phyloP scores from a whole-genome alignment of 1,284 basidiomycete species.

The Ustilago trichophora region DNA sequence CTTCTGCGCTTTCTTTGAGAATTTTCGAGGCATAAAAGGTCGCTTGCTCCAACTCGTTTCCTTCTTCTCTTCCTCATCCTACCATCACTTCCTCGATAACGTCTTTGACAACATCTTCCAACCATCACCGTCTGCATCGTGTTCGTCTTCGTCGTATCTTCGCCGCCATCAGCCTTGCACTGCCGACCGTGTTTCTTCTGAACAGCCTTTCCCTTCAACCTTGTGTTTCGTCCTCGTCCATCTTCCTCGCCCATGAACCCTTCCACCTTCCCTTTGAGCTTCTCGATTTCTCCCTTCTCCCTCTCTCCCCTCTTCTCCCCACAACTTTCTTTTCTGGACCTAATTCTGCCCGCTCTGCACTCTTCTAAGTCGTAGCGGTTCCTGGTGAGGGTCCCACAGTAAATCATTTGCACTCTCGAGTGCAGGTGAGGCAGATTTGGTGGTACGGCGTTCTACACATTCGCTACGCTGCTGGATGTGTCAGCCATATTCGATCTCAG shows the following conservation, averaged over 20 bases:
- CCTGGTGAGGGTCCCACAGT: constrained; percentile 53
- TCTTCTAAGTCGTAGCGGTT: constrained; percentile 51
- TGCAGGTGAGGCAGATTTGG: constrained; percentile 13
- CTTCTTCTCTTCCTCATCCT: no score
- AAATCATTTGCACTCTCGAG: constrained; percentile 12
- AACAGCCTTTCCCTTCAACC: no score
- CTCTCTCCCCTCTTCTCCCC: not conserved
- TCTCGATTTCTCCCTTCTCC: not conserved
- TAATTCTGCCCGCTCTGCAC: constrained; percentile 51
- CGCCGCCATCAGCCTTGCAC: no score
- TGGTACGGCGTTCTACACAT: constrained; percentile 44
- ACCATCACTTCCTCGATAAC: no score
- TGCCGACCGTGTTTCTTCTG: not conserved
- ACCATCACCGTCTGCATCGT: no score
- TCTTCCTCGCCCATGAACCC: no score
- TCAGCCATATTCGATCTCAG: constrained; percentile 27
- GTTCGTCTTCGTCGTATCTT: not conserved
- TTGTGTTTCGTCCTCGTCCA: no score
- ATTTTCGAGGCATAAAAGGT: no score
- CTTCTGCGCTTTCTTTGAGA: no score
- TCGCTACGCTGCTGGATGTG: constrained; percentile 36
- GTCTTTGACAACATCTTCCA: no score
- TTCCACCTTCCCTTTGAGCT: not conserved
- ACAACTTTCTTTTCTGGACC: constrained; percentile 26
- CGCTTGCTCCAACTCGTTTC: no score